Base-by-base conservation (phyloP, 305 asterid genomes). In the Stenogyne calaminthoides region DNA sequence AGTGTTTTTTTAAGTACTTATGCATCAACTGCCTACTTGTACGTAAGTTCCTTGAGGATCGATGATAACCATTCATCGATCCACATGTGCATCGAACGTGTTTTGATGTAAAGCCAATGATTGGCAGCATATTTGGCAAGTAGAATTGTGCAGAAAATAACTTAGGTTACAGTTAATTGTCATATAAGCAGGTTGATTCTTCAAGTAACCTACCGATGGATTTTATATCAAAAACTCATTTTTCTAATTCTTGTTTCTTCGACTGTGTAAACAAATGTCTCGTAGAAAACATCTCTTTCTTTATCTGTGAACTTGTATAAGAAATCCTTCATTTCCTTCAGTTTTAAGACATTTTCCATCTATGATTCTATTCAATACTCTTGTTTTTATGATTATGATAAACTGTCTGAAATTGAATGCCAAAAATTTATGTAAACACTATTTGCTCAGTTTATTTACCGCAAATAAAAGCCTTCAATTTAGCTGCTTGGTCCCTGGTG, bases 381-480 rank as follows among this genome's bases (percentile, higher is more conserved):
- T 22, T 36, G 40, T 46, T 25, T 4, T 63, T 4, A 47, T 47
- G 54, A 20, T n/a, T n/a, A n/a, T 42, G 39, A 64, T 64, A 49
- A 16, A 12, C 16, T 52, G 63, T 52, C 73, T 54, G 42, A 49
- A 51, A 8, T 29, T 54, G 42, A 49, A 32, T n/a, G 60, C 18
- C 32, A 51, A 67, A 9, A 27, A 3, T 4, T n/a, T 20, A 32
- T 62, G 47, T n/a, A 19, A 27, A 42, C 46, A 67, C 47, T 68
- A 46, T 69, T 49, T 67, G 72, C 29, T 15, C 27, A 12, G 67
- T 37, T 40, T 57, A 42, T 57, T 40, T 15, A 40, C 10, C 29
- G 3, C 1, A 57, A 70, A 55, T 42, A 55, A 70, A 67, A 47
- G 73, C 78, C 74, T 55, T 74, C 34, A 67, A 32, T 22, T 10